phyloP scores from a whole-genome alignment of 768 basidiomycete genomes.

The Mrakia hoshinonis region DNA sequence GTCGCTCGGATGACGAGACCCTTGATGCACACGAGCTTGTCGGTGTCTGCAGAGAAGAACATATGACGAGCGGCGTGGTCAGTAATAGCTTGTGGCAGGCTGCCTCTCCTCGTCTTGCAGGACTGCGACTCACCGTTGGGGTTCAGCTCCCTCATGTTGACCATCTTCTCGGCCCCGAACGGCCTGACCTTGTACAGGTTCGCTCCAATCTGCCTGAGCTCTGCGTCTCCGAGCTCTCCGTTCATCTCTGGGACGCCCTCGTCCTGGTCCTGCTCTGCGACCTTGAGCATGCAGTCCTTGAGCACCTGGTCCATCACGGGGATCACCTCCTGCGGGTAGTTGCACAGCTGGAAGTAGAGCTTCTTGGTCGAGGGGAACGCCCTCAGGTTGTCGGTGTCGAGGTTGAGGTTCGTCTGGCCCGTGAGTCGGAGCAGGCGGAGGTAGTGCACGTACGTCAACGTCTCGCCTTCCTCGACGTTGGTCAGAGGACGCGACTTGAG shows the following conservation, averaged over 20 bases:
- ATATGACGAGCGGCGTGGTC: background rate
- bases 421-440: constrained; percentile 79
- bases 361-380: constrained; percentile 79
- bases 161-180: constrained; percentile 56
- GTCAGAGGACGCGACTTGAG: constrained; percentile 32
- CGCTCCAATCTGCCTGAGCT: constrained; percentile 77
- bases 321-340: constrained; percentile 94
- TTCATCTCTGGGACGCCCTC: constrained; percentile 65
- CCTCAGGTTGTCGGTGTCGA: constrained; percentile 75
- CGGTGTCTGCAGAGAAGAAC: constrained; percentile 60
- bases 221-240: constrained; percentile 66
- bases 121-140: constrained; percentile 60
- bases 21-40: constrained; percentile 92
- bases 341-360: constrained; percentile 70
- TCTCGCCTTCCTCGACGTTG: constrained; percentile 47
- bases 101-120: background rate
- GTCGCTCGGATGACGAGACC: constrained; percentile 96
- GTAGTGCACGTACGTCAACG: constrained; percentile 62
- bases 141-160: constrained; percentile 93
- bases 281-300: constrained; percentile 82
- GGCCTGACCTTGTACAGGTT: constrained; percentile 89
- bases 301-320: constrained; percentile 95
- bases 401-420: constrained; percentile 75
- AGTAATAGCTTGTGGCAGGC: constrained; percentile 29
- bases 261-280: constrained; percentile 63